Evolutionary conservation across 306 rosid genomes (phyloP).

Genomic region (Datisca glomerata): DNA sequence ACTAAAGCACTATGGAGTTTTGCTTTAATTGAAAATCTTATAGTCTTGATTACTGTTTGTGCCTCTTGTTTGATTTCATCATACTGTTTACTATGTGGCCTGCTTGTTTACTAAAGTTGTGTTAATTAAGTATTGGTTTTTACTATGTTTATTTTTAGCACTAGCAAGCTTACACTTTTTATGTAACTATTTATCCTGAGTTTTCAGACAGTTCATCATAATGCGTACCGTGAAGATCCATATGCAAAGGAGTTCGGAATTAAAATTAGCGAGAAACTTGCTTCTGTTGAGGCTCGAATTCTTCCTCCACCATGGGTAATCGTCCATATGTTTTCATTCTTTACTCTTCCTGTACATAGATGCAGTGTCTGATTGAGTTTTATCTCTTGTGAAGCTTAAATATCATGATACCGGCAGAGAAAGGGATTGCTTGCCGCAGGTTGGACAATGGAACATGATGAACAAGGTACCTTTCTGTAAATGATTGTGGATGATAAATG

Average conservation of each 20-base stretch:
- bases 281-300: constrained; percentile 93
- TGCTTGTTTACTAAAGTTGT: no score
- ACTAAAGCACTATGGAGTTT: no score
- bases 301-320: constrained; percentile 92
- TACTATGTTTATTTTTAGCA: no score
- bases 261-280: constrained; percentile 67
- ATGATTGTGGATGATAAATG: no score
- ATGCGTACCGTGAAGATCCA: constrained; percentile 78
- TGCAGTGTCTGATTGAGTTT: neutral
- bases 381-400: constrained; percentile 43
- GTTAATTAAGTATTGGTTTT: no score
- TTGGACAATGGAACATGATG: constrained; percentile 99
- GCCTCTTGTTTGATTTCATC: no score
- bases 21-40: no score
- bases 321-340: neutral
- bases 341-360: neutral
- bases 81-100: no score
- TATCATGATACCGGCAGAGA: constrained; percentile 91
- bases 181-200: no score
- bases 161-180: no score
- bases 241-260: constrained; percentile 87
- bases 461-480: no score
- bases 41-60: no score
- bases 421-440: constrained; percentile 81
- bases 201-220: constrained; percentile 71